A percentile compares a stretch with the other conserved stretches of the same genome.
These are phyloP conservation scores for Psidium friedrichsthalianum DNA, from an alignment of 345 rosid genomes.

Conservation along the genomic window DNA sequence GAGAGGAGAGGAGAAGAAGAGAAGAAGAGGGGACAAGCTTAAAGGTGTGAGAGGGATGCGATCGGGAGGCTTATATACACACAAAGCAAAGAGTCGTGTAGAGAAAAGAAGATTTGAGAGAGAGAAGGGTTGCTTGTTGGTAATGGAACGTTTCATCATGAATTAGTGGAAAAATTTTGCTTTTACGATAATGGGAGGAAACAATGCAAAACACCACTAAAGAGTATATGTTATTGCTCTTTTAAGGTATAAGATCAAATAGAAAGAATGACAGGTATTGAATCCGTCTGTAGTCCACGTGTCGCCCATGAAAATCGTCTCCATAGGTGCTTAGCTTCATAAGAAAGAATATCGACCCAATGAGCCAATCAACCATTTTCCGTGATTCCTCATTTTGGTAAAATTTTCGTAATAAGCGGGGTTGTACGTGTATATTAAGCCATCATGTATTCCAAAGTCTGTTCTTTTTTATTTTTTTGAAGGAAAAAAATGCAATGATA, in stretches of 20 bases:
- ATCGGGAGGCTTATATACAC: constrained; percentile 27
- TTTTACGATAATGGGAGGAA: not conserved
- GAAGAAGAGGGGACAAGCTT: not conserved
- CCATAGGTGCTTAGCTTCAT: too few species aligned
- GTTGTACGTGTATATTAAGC: not conserved
- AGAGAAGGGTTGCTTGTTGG: constrained; percentile 11
- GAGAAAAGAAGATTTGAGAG: constrained; percentile 12
- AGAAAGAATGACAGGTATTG: not conserved
- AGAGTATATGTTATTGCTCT: not conserved
- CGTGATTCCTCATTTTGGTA: not conserved
- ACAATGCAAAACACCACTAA: not conserved
- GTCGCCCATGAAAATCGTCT: not conserved
- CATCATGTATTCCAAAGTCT: not conserved
- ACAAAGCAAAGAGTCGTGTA: constrained; percentile 12
- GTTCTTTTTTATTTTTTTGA: not conserved
- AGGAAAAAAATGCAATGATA: not conserved
- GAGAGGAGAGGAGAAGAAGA: constrained; percentile 3
- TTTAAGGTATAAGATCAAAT: not conserved
- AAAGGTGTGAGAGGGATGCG: constrained; percentile 16
- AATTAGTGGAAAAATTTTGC: not conserved
- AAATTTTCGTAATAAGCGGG: not conserved
- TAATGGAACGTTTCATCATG: not conserved
- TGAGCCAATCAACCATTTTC: not conserved
- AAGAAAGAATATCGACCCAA: not conserved
- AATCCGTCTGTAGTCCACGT: rapidly evolving